Evolutionary conservation across 1,284 basidiomycete species (phyloP).

Genomic region (Pyrrhoderma noxium): DNA sequence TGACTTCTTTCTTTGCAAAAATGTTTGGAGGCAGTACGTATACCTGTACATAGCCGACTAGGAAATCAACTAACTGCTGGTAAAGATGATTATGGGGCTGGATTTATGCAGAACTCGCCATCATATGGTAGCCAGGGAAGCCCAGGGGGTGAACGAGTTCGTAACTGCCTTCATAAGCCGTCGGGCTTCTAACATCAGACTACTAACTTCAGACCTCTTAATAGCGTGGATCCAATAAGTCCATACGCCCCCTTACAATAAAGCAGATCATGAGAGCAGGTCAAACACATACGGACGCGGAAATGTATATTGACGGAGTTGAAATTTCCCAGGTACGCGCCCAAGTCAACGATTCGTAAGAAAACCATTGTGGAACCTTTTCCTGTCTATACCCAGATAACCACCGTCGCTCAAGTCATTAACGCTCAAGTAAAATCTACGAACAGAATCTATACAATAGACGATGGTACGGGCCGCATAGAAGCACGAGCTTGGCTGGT

Average conservation of each 20-base stretch:
- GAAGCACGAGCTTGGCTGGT: constrained; percentile 88
- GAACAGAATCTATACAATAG: constrained; percentile 74
- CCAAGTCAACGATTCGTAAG: background rate
- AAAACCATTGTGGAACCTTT: too few relatives aligned
- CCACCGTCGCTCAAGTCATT: constrained; percentile 77
- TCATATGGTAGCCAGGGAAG: constrained; percentile 31
- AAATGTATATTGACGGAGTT: constrained; percentile 76
- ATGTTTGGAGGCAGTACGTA: too few relatives aligned
- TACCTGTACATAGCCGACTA: too few relatives aligned
- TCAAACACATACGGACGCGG: constrained; percentile 83
- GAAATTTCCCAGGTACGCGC: constrained; percentile 72
- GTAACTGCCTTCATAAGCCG: constrained; percentile 11
- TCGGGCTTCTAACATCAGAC: background rate
- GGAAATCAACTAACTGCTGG: too few relatives aligned
- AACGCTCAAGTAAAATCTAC: constrained; percentile 70
- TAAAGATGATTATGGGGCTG: constrained; percentile 17
- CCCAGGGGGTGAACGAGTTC: constrained; percentile 37
- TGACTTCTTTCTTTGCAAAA: too few relatives aligned
- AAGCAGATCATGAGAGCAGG: constrained; percentile 71
- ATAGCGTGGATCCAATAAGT: constrained; percentile 45
- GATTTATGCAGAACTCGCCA: constrained; percentile 16
- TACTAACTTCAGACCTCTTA: constrained; percentile 12
- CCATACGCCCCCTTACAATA: constrained; percentile 82
- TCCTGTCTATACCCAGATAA: constrained; percentile 37
- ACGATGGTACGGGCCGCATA: constrained; percentile 86